Base-by-base conservation (phyloP, 2,329 filamentous ascomycete genomes). In the Claviceps monticola region DNA sequence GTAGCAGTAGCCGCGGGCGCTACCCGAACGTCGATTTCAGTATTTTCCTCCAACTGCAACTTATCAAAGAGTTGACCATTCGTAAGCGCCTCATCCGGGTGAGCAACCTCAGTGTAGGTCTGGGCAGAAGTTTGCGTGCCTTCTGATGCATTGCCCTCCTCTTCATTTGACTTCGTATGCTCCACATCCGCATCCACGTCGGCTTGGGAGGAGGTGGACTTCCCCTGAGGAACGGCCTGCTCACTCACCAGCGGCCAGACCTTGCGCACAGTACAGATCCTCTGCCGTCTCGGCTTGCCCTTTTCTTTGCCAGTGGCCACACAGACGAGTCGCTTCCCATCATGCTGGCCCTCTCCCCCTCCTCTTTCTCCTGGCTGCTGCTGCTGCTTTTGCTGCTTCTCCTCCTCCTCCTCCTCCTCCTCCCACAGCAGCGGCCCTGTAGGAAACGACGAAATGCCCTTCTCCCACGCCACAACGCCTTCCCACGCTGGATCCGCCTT, bases 401-500 rank as follows among this genome's bases (percentile, higher is more conserved):
- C 71, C 2, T 71, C 69, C 1, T 16, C 62, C 49, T 67, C 72
- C 2, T 71, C 69, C 1, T 59, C 55, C 3, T 74, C 69, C 46
- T 71, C 64, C 80, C 80, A 83, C 56, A 78, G 68, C 60, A 80
- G 63, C 1, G 80, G 80, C 0, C 80, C 79, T 4, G 66, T 61
- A 0, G 78, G 79, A 59, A 84, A 81, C 2, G 65, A 64, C n/a
- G 63, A 70, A 59, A 73, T 59, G 4, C 72, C 76, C 44, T 72
- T 71, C 59, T 77, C 74, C 74, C 77, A 83, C 13, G 65, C 60
- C 19, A 76, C 61, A 41, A 74, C 63, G 19, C 72, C 71, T 42
- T 71, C 66, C 64, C 79, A 75, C 36, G 67, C 64, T 1, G 79
- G 77, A 58, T 95, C 90, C n/a, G 90, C 69, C 49, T 80, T 76